These are phyloP conservation scores for Alternaria brassicae DNA, from an alignment of 2,329 filamentous ascomycete genomes.

Conservation along the genomic window DNA sequence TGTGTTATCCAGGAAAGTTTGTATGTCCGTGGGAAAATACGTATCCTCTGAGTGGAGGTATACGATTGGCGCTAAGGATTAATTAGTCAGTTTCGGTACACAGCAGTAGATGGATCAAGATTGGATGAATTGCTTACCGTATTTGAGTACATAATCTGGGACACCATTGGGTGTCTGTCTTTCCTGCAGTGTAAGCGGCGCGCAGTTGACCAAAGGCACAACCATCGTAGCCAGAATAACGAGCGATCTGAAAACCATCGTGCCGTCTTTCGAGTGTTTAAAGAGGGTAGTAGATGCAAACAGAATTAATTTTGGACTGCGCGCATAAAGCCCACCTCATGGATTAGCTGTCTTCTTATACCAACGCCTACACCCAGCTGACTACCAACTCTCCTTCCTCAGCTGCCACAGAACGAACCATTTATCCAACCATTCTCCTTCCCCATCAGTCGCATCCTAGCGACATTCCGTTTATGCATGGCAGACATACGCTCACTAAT, in stretches of 20 bases:
- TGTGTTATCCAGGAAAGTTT: constrained; percentile 51
- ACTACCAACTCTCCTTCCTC: neutral
- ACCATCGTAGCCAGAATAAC: constrained; percentile 17
- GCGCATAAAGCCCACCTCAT: neutral
- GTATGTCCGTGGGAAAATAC: constrained; percentile 55
- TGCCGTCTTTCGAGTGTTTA: constrained; percentile 2
- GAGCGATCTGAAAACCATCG: constrained; percentile 21
- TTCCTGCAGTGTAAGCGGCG: constrained; percentile 25
- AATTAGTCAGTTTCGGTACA: constrained; percentile 12
- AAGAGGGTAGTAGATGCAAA: constrained; percentile 2
- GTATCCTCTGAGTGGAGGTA: constrained; percentile 54
- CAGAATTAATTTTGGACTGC: neutral
- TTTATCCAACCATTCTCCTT: constrained; percentile 1
- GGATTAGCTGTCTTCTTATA: constrained; percentile 3
- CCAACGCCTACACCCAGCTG: constrained; percentile 9
- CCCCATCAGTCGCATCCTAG: neutral
- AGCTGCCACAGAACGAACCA: neutral
- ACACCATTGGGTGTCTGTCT: constrained; percentile 37
- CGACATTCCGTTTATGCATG: constrained; percentile 10
- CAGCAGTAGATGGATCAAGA: neutral
- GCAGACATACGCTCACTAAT: neutral
- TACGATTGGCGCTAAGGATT: constrained; percentile 51
- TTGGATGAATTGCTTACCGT: constrained; percentile 37
- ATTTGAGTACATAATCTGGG: constrained; percentile 49
- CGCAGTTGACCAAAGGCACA: constrained; percentile 23